A percentile compares a stretch with the other conserved stretches of the same genome.
Conservation (phyloP, 2,329 filamentous ascomycete species). For the Diatrype stigma region DNA sequence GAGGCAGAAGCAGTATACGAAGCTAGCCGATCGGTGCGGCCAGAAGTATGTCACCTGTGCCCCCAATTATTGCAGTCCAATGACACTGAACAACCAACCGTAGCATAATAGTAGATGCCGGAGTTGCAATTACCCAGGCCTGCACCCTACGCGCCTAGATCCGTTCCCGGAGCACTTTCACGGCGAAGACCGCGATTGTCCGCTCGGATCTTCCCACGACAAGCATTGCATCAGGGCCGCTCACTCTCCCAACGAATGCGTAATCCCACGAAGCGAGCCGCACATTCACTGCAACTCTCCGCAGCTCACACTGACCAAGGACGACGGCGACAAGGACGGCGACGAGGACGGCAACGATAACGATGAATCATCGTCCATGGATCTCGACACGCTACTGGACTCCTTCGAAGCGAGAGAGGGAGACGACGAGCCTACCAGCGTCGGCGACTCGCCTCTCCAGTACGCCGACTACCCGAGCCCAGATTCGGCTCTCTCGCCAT, state of each 20-base stretch:
- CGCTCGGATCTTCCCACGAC: slow-evolving; percentile 12
- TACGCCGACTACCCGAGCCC: no score
- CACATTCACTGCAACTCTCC: not conserved
- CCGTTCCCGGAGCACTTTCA: slow-evolving; percentile 17
- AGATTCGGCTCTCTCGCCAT: no score
- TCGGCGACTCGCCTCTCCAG: not conserved
- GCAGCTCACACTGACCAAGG: not conserved
- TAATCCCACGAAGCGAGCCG: slow-evolving; percentile 3
- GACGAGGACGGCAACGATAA: no score
- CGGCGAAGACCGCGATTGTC: slow-evolving; percentile 14
- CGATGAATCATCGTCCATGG: no score
- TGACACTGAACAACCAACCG: not conserved
- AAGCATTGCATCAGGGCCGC: slow-evolving; percentile 21
- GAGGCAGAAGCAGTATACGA: not conserved
- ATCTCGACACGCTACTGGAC: not conserved
- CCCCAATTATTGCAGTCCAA: not conserved
- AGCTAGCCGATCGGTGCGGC: not conserved
- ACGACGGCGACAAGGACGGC: not conserved
- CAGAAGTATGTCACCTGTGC: not conserved
- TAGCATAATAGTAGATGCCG: not conserved
- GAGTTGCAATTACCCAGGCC: slow-evolving; percentile 11
- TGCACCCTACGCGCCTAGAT: slow-evolving; percentile 16
- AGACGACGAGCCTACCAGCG: no score
- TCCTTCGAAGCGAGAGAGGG: not conserved
- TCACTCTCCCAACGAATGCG: slow-evolving; percentile 10